Evolutionary conservation across 1,139 yeast species (phyloP), one percentile per base, ranked within the genome.

Genomic region (Saccharomyces pastorianus): DNA sequence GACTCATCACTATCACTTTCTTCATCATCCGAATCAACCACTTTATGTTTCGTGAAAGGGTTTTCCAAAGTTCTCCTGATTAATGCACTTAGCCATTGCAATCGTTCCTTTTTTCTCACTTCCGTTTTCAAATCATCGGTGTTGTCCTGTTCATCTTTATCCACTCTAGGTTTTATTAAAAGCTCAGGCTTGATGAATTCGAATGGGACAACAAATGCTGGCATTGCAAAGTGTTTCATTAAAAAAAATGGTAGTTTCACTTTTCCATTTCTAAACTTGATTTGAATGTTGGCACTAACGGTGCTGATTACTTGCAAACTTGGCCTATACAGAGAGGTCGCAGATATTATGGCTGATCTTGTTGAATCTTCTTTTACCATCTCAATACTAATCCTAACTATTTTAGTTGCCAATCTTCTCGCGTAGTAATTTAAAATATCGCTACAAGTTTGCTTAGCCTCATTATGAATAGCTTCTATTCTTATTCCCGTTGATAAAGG

Each of bases 321-420:
- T 13, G 88, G 87, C 60, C 76, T 79, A 64, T 82, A 81, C 32
- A 82, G 68, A 51, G 74, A 73, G 53, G 78, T 73, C 71, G 80
- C 78, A 53, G 79, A 80, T 53, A 76, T 74, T 52, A 82, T 63
- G 6, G 81, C 79, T n/a, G 70, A 69, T 54, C 76, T 78, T 13
- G 81, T 65, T 4, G 68, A 61, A 25, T 60, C 58, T 27, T 64
- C 67, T 53, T 71, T 73, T 14, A 81, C 77, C 57, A 82, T 73
- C 60, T 82, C 87, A 13, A 83, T 78, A 0, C 85, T 80, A 7
- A 83, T 68, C 57, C 78, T 78, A 46, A 81, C 64, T 48, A 70
- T 71, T 54, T 77, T 69, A 46, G 71, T 65, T n/a, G 60, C 61
- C 51, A 75, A 62, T 56, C 70, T 61, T 44, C 65, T 54, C 3